Conservation (phyloP, 371 early-diverging fungal species). For the Mucor indicus region DNA sequence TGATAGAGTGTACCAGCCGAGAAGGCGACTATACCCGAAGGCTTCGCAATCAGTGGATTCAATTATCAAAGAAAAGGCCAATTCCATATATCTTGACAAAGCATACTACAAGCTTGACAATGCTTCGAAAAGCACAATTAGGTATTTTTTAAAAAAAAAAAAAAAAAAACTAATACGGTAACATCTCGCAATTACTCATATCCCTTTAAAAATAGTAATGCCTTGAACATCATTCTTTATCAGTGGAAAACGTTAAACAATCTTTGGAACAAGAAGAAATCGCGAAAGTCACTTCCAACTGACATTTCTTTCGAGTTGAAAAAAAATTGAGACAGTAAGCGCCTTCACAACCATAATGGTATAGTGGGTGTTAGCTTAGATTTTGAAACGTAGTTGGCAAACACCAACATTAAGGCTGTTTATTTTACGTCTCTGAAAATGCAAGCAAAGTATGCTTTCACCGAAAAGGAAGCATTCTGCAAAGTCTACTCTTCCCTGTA, state of each 20-base stretch:
- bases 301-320: neutral
- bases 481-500: conserved; percentile 5
- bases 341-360: too few species aligned
- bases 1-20: neutral
- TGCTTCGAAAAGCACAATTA: neutral
- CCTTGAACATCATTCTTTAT: neutral
- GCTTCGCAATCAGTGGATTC: neutral
- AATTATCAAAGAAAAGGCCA: neutral
- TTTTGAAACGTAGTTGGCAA: neutral
- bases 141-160: too few species aligned
- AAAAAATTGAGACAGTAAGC: neutral
- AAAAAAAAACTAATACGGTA: too few species aligned
- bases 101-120: neutral
- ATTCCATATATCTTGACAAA: neutral
- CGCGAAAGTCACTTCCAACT: neutral
- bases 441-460: conserved; percentile 2
- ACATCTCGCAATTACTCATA: too few species aligned
- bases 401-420: neutral
- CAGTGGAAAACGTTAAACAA: neutral
- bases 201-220: neutral
- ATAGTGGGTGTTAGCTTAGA: too few species aligned
- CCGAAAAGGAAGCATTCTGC: conserved; percentile 1
- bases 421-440: neutral
- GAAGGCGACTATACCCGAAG: neutral
- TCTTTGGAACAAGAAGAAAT: neutral